phyloP scores from a whole-genome alignment of 129 eudicot species.

The Heracleum sosnowskyi region DNA sequence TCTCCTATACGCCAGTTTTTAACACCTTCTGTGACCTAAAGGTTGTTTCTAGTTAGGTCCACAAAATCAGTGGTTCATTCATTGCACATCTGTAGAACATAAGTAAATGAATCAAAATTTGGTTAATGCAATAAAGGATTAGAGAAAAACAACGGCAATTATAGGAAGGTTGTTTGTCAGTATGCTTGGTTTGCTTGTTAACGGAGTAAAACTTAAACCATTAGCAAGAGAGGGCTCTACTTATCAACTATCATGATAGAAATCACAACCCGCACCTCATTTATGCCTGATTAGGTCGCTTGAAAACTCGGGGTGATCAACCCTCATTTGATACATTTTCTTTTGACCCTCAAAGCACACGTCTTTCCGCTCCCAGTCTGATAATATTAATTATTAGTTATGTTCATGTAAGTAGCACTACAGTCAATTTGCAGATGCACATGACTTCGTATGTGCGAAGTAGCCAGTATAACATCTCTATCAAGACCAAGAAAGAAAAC shows the following conservation, averaged over 20 bases:
- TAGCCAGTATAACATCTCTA: neutral
- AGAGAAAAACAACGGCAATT: slow-evolving; percentile 96
- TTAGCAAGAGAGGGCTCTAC: neutral
- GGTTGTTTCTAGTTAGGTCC: slow-evolving; percentile 69
- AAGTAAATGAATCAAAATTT: too few relatives aligned
- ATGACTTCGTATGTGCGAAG: neutral
- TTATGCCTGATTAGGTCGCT: slow-evolving; percentile 53
- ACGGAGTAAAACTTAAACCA: neutral
- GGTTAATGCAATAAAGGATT: neutral
- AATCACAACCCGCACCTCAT: slow-evolving; percentile 43
- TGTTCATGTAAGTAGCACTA: neutral
- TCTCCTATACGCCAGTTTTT: slow-evolving; percentile 85
- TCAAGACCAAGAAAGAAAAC: neutral
- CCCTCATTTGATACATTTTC: slow-evolving; percentile 47
- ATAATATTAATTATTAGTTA: neutral
- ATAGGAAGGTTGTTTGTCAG: slow-evolving; percentile 66
- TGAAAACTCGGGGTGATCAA: slow-evolving; percentile 88
- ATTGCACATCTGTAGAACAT: slow-evolving; percentile 60
- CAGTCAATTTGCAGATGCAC: neutral
- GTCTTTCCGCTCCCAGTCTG: slow-evolving; percentile 95
- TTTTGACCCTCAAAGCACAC: slow-evolving; percentile 71
- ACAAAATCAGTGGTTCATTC: slow-evolving; percentile 85
- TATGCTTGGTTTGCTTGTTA: slow-evolving; percentile 70
- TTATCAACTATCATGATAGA: neutral
- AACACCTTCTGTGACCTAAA: slow-evolving; percentile 80